Evolutionary conservation across 2,329 filamentous ascomycete species (phyloP).

Genomic region (Colletotrichum caudatum): DNA sequence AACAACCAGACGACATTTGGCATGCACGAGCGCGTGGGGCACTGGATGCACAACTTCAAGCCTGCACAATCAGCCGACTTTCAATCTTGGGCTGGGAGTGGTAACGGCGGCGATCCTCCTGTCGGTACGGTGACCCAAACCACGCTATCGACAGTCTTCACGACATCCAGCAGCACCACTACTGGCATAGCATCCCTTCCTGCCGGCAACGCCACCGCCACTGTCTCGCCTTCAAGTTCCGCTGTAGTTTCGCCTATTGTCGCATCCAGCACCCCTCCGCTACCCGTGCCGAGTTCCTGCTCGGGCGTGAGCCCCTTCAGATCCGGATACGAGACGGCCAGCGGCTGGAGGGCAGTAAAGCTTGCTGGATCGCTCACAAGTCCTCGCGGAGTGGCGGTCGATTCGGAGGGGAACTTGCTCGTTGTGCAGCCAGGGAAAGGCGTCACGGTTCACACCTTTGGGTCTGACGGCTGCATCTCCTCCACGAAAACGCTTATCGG

Average conservation of each 20-base stretch:
- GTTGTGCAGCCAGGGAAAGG: constrained; percentile 53
- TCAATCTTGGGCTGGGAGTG: constrained; percentile 45
- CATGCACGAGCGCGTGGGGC: constrained; percentile 58
- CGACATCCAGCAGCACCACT: constrained; percentile 37
- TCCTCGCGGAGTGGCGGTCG: constrained; percentile 53
- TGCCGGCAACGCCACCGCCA: constrained; percentile 14
- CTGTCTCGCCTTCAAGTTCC: constrained; percentile 20
- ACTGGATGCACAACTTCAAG: constrained; percentile 55
- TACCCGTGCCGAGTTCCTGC: constrained; percentile 52
- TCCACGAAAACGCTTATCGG: constrained; percentile 53
- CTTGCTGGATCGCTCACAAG: constrained; percentile 52
- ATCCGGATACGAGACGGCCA: constrained; percentile 49
- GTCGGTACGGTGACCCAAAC: constrained; percentile 26
- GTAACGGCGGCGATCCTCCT: constrained; percentile 29
- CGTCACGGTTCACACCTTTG: constrained; percentile 56
- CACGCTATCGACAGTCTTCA: constrained; percentile 29
- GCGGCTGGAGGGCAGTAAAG: constrained; percentile 55
- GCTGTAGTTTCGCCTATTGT: constrained; percentile 11
- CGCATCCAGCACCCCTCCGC: constrained; percentile 36
- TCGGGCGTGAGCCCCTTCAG: constrained; percentile 49
- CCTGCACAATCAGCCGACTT: constrained; percentile 52
- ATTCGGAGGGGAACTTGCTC: constrained; percentile 53
- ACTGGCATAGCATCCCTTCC: constrained; percentile 29
- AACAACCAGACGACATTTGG: constrained; percentile 53
- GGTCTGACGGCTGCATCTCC: constrained; percentile 55